phyloP scores from a whole-genome alignment of 805 yeast genomes.

The Lipomyces kockii region DNA sequence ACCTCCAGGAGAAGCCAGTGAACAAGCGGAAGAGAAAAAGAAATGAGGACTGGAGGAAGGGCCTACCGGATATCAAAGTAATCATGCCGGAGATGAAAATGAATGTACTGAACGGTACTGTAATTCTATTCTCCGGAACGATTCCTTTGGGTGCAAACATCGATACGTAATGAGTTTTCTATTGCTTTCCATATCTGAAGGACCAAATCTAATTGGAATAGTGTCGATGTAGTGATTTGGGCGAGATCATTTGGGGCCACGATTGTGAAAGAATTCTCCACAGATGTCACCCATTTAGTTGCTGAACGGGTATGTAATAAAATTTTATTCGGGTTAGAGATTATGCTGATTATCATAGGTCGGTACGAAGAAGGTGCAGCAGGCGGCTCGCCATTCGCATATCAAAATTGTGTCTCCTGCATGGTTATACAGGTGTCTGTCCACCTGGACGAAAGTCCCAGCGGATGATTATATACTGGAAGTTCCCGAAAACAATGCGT shows the following conservation, averaged over 20 bases:
- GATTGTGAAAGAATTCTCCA: conserved; percentile 71
- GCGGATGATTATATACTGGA: conserved; percentile 55
- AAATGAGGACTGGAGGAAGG: conserved; percentile 33
- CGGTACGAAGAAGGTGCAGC: conserved; percentile 80
- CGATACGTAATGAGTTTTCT: conserved; percentile 47
- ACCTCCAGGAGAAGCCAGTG: conserved; percentile 12
- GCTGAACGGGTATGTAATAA: conserved; percentile 50
- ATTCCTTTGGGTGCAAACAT: conserved; percentile 79
- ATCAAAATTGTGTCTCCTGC: conserved; percentile 86
- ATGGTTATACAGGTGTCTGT: conserved; percentile 88
- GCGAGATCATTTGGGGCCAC: conserved; percentile 88
- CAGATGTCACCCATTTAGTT: conserved; percentile 84
- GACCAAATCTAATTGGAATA: conserved; percentile 1
- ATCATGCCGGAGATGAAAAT: conserved; percentile 77
- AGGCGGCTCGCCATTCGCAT: conserved; percentile 67
- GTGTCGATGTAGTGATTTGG: conserved; percentile 90
- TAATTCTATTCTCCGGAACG: conserved; percentile 84
- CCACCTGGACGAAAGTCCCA: conserved; percentile 73
- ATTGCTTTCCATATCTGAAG: background rate
- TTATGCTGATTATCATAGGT: conserved; percentile 52
- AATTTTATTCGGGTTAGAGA: background rate
- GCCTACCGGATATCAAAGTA: conserved; percentile 63
- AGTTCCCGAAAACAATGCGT: conserved; percentile 30
- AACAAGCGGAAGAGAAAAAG: conserved; percentile 26
- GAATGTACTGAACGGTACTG: conserved; percentile 67